phyloP scores from a whole-genome alignment of 768 basidiomycete genomes.

The Tylopilus intermedius region DNA sequence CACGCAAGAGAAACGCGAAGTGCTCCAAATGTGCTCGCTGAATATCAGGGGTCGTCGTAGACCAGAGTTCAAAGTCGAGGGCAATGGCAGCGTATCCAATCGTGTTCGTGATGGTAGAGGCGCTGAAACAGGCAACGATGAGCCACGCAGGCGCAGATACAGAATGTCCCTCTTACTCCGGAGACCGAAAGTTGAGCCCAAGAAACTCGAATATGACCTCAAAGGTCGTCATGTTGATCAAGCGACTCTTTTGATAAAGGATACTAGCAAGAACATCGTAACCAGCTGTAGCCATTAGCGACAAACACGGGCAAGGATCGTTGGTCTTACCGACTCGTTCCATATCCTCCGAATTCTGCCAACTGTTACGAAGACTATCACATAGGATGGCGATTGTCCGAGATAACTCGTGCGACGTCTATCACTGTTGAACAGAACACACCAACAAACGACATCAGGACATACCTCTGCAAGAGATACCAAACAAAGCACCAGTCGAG shows the following conservation, averaged over 20 bases:
- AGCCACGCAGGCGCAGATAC: background rate
- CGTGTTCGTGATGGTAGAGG: constrained; percentile 78
- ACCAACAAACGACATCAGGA: background rate
- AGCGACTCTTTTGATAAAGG: constrained; percentile 60
- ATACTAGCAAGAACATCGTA: constrained; percentile 82
- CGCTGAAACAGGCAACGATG: constrained; percentile 37
- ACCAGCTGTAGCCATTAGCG: constrained; percentile 50
- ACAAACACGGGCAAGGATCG: background rate
- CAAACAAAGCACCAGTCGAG: constrained; percentile 64
- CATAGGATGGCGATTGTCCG: constrained; percentile 65
- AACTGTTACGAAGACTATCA: constrained; percentile 76
- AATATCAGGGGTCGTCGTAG: constrained; percentile 63
- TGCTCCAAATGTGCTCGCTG: constrained; percentile 77
- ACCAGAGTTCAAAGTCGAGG: constrained; percentile 90
- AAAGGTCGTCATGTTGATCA: constrained; percentile 77
- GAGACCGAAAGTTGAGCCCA: constrained; percentile 76
- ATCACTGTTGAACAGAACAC: background rate
- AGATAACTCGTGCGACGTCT: constrained; percentile 77
- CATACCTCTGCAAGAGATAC: constrained; percentile 65
- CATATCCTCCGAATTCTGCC: constrained; percentile 95
- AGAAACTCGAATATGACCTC: constrained; percentile 83
- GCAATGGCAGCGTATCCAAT: constrained; percentile 80
- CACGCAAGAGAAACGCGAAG: constrained; percentile 66
- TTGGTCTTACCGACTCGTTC: constrained; percentile 70
- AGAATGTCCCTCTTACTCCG: constrained; percentile 52